phyloP scores from a whole-genome alignment of 306 rosid species.

The Hylodesmum podocarpum region DNA sequence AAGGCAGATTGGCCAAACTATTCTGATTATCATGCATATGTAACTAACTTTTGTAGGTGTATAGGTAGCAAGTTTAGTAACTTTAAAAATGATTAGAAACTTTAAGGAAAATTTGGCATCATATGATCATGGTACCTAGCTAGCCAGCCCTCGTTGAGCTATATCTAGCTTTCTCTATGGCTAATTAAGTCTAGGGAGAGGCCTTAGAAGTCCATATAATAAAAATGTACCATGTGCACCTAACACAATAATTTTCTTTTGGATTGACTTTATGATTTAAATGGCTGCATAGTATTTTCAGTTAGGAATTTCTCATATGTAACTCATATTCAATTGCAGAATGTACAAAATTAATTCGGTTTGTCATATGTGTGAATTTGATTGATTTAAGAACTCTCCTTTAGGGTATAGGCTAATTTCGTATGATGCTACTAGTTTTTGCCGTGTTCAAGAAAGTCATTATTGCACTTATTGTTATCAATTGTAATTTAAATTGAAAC shows the following conservation, averaged over 20 bases:
- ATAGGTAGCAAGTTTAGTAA: conserved; percentile 23
- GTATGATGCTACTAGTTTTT: too few species aligned
- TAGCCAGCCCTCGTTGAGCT: not conserved
- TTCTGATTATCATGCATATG: not conserved
- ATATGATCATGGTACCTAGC: not conserved
- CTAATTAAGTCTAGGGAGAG: conserved; percentile 14
- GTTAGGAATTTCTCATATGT: not conserved
- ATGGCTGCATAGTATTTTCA: not conserved
- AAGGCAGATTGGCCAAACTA: conserved; percentile 34
- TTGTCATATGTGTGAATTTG: too few species aligned
- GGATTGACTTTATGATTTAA: not conserved
- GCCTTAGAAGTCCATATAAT: conserved; percentile 14
- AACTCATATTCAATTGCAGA: not conserved
- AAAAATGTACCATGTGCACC: conserved; percentile 25
- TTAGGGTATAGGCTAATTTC: too few species aligned
- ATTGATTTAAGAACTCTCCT: too few species aligned
- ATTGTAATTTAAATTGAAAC: not conserved
- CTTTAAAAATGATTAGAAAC: conserved; percentile 26
- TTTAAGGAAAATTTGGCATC: conserved; percentile 15
- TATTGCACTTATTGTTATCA: too few species aligned
- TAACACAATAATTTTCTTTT: conserved; percentile 10
- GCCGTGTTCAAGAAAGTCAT: too few species aligned
- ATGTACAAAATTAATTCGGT: too few species aligned
- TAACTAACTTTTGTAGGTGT: conserved; percentile 27
- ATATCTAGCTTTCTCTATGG: not conserved